Base-by-base conservation (phyloP, 2,329 filamentous ascomycete genomes). In the Macrophomina tecta region DNA sequence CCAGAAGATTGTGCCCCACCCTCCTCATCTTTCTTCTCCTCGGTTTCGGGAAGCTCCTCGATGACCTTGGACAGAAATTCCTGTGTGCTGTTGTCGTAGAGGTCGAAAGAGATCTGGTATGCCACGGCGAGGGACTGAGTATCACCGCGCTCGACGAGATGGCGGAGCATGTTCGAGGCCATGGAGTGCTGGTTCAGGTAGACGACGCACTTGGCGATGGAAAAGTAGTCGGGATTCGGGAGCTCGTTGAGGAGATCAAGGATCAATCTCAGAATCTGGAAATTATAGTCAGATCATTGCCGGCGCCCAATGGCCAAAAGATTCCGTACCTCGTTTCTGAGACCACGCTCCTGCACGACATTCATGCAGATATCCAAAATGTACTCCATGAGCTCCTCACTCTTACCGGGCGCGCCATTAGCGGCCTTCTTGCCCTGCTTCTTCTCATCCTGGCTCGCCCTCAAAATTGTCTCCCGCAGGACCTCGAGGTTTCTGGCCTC, bases 1-100 rank as follows among this genome's bases (percentile, higher is more conserved):
- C 75, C 74, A 14, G 75, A 72, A 9, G 77, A 67, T 49, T 72
- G 72, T 32, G 69, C 67, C 5, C 28, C 56, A 9, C 40, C 28
- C 14, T 72, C 68, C 34, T 85, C 82, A 46, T 85, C 82, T 64
- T 84, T 76, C 67, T 77, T 74, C 40, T 77, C 75, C 40, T 82
- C 81, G 3, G 72, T 72, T 51, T 84, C 82, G 0, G 93, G 92
- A 38, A 98, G 83, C 53, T 92, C 89, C 67, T 91, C 88, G 74
- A 94, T 90, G 52, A 99, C 92, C 80, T 95, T 97, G 71, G 90
- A 89, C 30, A 99, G 81, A 73, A 99, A 99, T 77, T 98, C 95
- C 74, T 99, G 95, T 0, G 95, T 98, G 72, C 95, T 95, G 75
- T 99, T 99, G 81, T 99, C 95, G 79, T 97, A 98, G 5, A 99